Base-by-base conservation (phyloP, 1,139 yeast species). In the Kazachstania sp. region DNA sequence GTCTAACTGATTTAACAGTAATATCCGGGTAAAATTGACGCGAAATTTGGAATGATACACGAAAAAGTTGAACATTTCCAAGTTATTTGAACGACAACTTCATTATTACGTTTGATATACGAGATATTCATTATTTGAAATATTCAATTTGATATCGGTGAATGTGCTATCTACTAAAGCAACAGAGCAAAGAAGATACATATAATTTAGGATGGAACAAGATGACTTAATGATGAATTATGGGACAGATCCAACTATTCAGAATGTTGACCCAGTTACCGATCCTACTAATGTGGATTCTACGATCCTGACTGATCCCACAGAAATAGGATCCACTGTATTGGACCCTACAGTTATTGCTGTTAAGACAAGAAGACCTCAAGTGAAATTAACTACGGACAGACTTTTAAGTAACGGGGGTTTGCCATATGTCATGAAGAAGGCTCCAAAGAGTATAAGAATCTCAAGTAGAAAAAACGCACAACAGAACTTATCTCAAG, bases 331-430 rank as follows among this genome's bases (percentile, higher is more conserved):
- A 32, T 40, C 47, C 2, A 35, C 44, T 7, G 42, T 50, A 6
- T 37, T 51, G 11, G 51, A 34, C 23, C 45, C 52, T 5, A 56
- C 62, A 4, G 50, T 49, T 4, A 49, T 57, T 13, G 48, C 49
- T 3, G 47, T 58, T 1, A 57, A 46, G 37, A 51, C 52, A 16
- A 51, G 64, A 15, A 54, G 56, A 38, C 56, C 56, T 3, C 58
- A 57, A 44, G 59, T 61, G 18, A 74, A 70, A 50, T 59, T 79
- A 34, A 78, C 77, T 38, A 73, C 76, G 45, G 77, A 75, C 26
- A 68, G 77, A 46, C 64, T 80, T 19, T 62, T 78, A 47, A 70
- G 74, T 31, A 64, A 62, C 8, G 69, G 70, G 26, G 85, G 85
- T 0, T 58, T 80, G 44, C 72, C 74, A 13, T 72, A 73, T 53